Evolutionary conservation across 345 rosid species (phyloP).

Genomic region (Cardamine resedifolia): DNA sequence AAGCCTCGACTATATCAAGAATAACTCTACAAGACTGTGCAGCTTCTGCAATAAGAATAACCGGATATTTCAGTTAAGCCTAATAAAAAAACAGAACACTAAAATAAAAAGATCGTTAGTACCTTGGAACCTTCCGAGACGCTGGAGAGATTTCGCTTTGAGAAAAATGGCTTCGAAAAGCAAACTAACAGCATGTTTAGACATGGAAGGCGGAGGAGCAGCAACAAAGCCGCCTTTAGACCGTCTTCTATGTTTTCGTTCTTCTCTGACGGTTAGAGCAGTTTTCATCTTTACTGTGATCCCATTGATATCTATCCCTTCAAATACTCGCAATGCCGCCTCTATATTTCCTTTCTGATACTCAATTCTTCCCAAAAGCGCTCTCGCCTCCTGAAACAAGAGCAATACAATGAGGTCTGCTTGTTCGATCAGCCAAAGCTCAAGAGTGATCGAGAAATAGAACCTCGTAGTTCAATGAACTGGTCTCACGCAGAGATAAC

Average conservation of each 20-base stretch:
- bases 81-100: not conserved
- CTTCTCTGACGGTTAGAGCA: constrained; percentile 50
- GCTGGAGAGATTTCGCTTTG: constrained; percentile 77
- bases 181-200: constrained; percentile 69
- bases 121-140: constrained; percentile 73
- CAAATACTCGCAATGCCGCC: constrained; percentile 81
- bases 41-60: constrained; percentile 66
- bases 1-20: constrained; percentile 80
- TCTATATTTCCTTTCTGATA: constrained; percentile 82
- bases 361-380: constrained; percentile 80
- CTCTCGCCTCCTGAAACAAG: constrained; percentile 72
- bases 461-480: constrained; percentile 82
- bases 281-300: constrained; percentile 63
- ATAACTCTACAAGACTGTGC: constrained; percentile 78
- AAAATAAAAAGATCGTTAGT: not conserved
- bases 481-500: constrained; percentile 67
- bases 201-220: constrained; percentile 53
- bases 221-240: constrained; percentile 42
- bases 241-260: constrained; percentile 48
- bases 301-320: constrained; percentile 77
- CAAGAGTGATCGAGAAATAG: not conserved
- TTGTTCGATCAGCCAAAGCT: not conserved
- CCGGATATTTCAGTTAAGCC: not conserved
- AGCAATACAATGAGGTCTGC: not conserved
- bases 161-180: constrained; percentile 80